Base-by-base conservation (phyloP, 495 filamentous ascomycete genomes). In the Xylaria flabelliformis region DNA sequence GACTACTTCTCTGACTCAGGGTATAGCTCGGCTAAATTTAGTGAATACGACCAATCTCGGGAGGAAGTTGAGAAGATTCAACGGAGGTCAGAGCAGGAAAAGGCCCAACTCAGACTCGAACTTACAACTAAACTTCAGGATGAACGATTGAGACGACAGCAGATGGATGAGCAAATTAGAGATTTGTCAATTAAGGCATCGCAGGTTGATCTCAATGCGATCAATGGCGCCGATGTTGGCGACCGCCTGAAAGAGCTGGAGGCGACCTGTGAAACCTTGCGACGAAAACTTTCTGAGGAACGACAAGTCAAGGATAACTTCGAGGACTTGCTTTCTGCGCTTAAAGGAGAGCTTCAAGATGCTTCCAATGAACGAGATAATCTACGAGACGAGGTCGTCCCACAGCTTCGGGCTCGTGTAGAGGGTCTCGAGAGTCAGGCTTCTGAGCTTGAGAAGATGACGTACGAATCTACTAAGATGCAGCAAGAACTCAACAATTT, bases 1-100 rank as follows among this genome's bases (percentile, higher is more conserved):
- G 96, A 99, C 81, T 98, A 99, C 82, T 99, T 95, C 79, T 99
- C 96, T 0, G 96, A 99, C 78, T 97, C 94, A 0, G 96, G 97
- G 58, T 91, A 92, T 59, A 95, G 94, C 79, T 94, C 95, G 4
- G 88, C 92, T 66, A 90, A 94, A 75, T 78, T 83, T 61, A 84
- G 83, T 74, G 85, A 86, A 41, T 93, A 91, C 82, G 92, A 93
- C 74, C 87, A 87, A 19, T 91, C 90, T 66, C 84, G 90, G 42
- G 93, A 97, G 77, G 94, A 97, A 80, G 83, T 97, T 59, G 94
- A 97, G 73, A 92, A 90, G 78, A 84, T 94, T 70, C 91, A 93
- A 71, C 89, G 96, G 69, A 89, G 90, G 71, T 91, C 91, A 0
- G 95, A 98, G 83, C 96, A 97, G 80, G 94, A 98, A 74, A 93